Base-by-base conservation (phyloP, 352 stramenopile genomes). In the Peronosclerospora sorghi region DNA sequence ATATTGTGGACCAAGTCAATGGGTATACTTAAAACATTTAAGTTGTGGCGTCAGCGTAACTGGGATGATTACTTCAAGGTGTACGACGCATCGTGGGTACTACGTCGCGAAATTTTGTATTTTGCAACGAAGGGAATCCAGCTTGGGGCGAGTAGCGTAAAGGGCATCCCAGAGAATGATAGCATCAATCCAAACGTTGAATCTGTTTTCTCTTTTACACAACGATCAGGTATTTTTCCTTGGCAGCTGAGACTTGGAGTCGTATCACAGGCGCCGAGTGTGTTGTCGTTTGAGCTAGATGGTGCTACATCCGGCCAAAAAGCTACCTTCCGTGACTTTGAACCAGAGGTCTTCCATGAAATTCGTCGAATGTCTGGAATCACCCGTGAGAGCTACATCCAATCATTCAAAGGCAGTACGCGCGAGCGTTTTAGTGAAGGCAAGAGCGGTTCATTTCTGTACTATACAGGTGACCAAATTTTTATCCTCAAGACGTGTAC, bases 401-500 rank as follows among this genome's bases (percentile, higher is more conserved):
- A 79, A 45, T 91, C 78, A 8, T 91, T 94, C 35, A 59, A 67
- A 1, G 78, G 73, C 0, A 79, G 76, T 30, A 90, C 81, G 4
- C 77, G 81, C 24, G 81, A 95, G 45, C 68, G 79, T n/a, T 93
- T 92, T 46, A 91, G 76, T 28, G 78, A 92, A 61, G 81, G 81
- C 52, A 95, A 95, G 62, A 90, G 75, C 37, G 83, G 83, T 8
- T 86, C 81, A 7, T 95, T 93, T 45, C 63, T 95, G 28, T 95
- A 93, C 45, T 95, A 89, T 63, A 92, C 83, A 1, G 77, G 79
- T 29, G 81, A 95, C 44, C 77, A 92, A 46, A 65, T 73, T 35
- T 95, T 87, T 46, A 93, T 95, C 20, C 65, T 95, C 47, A 95
- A 95, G 65, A 95, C 83, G 13, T 92, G 76, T 42, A 90, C 81